A percentile compares a stretch with the other conserved stretches of the same genome.
phyloP scores from a whole-genome alignment of 345 rosid species.

The Cochlearia excelsa region DNA sequence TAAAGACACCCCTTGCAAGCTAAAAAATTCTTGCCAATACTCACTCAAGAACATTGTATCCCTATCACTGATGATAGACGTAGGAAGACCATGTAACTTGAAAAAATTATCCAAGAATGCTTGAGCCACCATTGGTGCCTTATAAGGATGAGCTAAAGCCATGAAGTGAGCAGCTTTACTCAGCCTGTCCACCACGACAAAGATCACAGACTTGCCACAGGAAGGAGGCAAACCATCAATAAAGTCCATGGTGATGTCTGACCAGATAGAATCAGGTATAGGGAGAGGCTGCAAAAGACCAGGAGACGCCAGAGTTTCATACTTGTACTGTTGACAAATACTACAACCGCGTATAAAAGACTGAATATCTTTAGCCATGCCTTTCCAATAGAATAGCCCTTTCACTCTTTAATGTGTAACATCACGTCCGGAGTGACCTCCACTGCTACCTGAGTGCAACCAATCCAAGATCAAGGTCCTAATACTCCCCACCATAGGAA shows the following conservation, averaged over 20 bases:
- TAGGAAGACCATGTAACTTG: neutral
- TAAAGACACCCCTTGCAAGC: neutral
- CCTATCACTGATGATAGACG: neutral
- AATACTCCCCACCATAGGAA: neutral
- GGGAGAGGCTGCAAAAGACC: neutral
- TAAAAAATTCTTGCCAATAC: neutral
- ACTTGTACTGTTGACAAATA: neutral
- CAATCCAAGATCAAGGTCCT: neutral
- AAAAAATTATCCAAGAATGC: neutral
- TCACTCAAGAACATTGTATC: neutral
- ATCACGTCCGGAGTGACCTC: neutral
- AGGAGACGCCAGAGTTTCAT: neutral
- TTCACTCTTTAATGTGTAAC: neutral
- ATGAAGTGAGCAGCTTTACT: too few relatives aligned
- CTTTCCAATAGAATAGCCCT: neutral
- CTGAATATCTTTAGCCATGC: neutral
- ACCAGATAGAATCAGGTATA: neutral
- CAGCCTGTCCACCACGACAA: neutral
- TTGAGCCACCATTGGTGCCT: neutral
- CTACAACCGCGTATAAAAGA: neutral
- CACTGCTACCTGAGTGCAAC: neutral
- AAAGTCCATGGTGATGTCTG: neutral
- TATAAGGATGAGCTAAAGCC: neutral
- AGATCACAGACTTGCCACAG: neutral
- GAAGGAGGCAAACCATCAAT: neutral